phyloP scores from a whole-genome alignment of 1,284 basidiomycete genomes.

The Leccinum idahoense region DNA sequence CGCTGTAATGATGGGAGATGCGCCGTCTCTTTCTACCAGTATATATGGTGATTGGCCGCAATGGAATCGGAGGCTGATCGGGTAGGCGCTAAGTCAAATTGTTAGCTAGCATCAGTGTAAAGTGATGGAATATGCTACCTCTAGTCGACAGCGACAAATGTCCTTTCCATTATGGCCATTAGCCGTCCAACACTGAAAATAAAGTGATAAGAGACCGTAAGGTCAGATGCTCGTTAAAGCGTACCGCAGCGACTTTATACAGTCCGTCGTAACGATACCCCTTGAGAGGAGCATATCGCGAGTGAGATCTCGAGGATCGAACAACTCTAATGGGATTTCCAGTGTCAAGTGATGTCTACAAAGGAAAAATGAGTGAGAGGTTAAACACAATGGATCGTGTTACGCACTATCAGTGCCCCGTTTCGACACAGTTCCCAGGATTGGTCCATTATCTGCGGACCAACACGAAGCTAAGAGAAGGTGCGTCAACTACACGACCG shows the following conservation, averaged over 20 bases:
- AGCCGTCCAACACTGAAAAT: constrained; percentile 19
- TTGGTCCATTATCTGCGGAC: constrained; percentile 24
- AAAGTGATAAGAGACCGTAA: not conserved
- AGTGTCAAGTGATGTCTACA: constrained; percentile 20
- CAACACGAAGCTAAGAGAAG: constrained; percentile 12
- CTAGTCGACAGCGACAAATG: constrained; percentile 26
- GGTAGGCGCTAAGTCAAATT: not conserved
- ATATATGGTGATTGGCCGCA: too few species aligned
- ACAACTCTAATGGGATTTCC: constrained; percentile 22
- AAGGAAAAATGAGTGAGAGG: not conserved
- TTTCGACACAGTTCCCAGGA: constrained; percentile 18
- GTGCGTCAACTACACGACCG: not conserved
- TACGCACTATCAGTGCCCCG: constrained; percentile 17
- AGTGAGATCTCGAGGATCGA: constrained; percentile 17
- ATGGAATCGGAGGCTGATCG: too few species aligned
- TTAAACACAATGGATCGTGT: not conserved
- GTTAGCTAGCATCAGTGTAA: not conserved
- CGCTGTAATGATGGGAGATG: too few species aligned
- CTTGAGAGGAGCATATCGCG: constrained; percentile 19
- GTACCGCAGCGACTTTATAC: constrained; percentile 20
- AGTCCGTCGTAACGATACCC: constrained; percentile 26
- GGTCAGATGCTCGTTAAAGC: not conserved
- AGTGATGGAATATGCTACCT: constrained; percentile 13
- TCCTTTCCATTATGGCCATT: constrained; percentile 9
- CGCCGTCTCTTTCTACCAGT: too few species aligned